These are phyloP conservation scores for Aplosporella prunicola DNA, from an alignment of 2,329 filamentous ascomycete species.

Conservation along the genomic window DNA sequence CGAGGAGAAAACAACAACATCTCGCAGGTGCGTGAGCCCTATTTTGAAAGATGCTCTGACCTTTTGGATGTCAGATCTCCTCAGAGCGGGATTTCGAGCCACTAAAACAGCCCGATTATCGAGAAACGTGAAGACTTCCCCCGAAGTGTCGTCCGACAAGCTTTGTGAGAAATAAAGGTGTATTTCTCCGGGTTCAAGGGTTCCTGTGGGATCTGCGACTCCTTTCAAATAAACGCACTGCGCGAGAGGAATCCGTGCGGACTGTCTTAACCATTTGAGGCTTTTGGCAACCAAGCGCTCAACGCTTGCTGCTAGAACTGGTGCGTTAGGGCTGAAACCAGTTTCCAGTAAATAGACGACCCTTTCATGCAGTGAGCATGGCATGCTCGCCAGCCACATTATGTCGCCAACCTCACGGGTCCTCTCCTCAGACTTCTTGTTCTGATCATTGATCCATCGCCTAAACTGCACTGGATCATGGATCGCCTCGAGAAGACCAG, in stretches of 20 bases:
- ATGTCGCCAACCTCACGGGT: slow-evolving; percentile 15
- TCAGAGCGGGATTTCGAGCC: slow-evolving; percentile 59
- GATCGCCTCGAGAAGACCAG: slow-evolving; percentile 44
- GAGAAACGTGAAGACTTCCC: slow-evolving; percentile 41
- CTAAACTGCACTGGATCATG: slow-evolving; percentile 42
- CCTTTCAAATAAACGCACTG: slow-evolving; percentile 56
- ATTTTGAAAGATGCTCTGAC: slow-evolving; percentile 42
- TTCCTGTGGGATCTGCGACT: slow-evolving; percentile 55
- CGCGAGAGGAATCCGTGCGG: slow-evolving; percentile 52
- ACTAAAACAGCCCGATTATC: slow-evolving; percentile 54
- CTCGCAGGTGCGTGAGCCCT: slow-evolving; percentile 57
- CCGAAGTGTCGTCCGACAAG: slow-evolving; percentile 47
- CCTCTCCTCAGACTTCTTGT: slow-evolving; percentile 21
- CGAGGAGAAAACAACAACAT: slow-evolving; percentile 69
- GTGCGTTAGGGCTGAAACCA: slow-evolving; percentile 48
- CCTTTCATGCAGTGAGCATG: slow-evolving; percentile 18
- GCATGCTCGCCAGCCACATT: slow-evolving; percentile 20
- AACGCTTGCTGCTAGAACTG: slow-evolving; percentile 42
- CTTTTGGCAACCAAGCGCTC: slow-evolving; percentile 41
- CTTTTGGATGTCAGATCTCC: slow-evolving; percentile 63
- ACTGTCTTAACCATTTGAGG: slow-evolving; percentile 45
- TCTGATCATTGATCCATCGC: slow-evolving; percentile 41
- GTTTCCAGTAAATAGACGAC: slow-evolving; percentile 26
- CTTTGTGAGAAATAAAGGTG: slow-evolving; percentile 56
- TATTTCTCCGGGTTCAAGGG: slow-evolving; percentile 55